Evolutionary conservation across 352 stramenopile genomes (phyloP).

Genomic region (Phytophthora lateralis): DNA sequence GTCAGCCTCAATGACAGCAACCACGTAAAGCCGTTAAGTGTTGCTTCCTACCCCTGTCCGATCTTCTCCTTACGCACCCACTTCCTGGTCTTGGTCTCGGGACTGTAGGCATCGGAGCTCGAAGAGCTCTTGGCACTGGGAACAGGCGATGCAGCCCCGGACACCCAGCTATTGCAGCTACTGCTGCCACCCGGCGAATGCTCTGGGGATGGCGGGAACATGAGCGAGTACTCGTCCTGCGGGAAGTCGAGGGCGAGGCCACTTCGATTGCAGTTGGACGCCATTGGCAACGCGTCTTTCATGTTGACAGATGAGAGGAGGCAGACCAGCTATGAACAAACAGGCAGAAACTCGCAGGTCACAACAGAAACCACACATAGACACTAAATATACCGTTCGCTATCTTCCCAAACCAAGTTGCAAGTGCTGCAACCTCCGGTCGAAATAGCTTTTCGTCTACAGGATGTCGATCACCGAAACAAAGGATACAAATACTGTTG

Average conservation of each 20-base stretch:
- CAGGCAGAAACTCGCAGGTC: conserved; percentile 4
- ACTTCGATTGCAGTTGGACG: conserved; percentile 5
- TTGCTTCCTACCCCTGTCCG: conserved; percentile 60
- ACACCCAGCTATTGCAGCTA: conserved; percentile 32
- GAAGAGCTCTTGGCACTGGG: conserved; percentile 25
- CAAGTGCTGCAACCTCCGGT: not conserved
- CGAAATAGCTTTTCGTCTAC: conserved; percentile 30
- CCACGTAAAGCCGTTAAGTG: not conserved
- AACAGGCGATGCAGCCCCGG: conserved; percentile 25
- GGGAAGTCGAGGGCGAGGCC: conserved; percentile 14
- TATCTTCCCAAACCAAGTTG: conserved; percentile 12
- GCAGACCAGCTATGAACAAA: conserved; percentile 13
- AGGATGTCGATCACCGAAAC: conserved; percentile 19
- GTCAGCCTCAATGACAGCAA: conserved; percentile 1
- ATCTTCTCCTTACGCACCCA: conserved; percentile 83
- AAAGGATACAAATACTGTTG: not conserved
- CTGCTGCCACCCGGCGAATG: conserved; percentile 37
- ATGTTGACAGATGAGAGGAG: conserved; percentile 25
- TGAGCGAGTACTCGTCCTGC: conserved; percentile 32
- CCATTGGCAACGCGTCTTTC: conserved; percentile 18
- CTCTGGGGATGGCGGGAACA: conserved; percentile 34
- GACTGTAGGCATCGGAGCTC: conserved; percentile 4
- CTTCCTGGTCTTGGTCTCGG: conserved; percentile 31
- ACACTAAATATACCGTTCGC: conserved; percentile 30
- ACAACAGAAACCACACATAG: not conserved